Base-by-base conservation (phyloP, 306 rosid genomes). In the Carpinus viminea region DNA sequence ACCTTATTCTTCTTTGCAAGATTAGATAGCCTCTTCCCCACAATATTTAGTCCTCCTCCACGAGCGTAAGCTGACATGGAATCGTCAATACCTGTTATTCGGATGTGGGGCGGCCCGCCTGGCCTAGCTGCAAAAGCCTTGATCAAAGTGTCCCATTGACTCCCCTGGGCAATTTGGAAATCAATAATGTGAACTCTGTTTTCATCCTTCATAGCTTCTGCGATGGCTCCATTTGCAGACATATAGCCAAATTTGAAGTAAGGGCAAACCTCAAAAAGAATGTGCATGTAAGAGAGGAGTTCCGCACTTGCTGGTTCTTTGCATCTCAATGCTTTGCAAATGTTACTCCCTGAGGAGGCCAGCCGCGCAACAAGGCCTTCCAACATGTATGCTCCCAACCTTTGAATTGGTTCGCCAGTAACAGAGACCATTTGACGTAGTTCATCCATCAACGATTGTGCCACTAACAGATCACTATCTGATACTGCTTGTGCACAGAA, bases 161-260 rank as follows among this genome's bases (percentile, higher is more conserved):
- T 89, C 74, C 99, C 99, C 82, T 93, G 98, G 76, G 87, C 87
- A 45, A 96, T 89, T 79, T 90, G 98, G 88, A 96, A 96, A 87
- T 96, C 99, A 68, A 96, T 89, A 62, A 96, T 96, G 84, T 93
- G 99, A 80, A 96, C 96, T 76, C 89, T 74, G 46, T 87, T 84
- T 73, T 91, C 97, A 50, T 90, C 85, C 81, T 93, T 96, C 98
- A 91, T 91, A 55, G 99, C 99, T 80, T 96, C 99, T 57, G 99
- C 99, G 69, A 96, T 96, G 64, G 99, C 99, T 75, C 98, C 99
- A 77, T 93, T 96, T 10, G 98, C 99, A 53, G 99, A 90, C 98
- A 96, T 91, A 89, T 96, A 93, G 1, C 97, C 99, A 3, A 96
- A 96, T 77, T 93, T 96, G 88, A 96, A 96, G 82, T 91, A 91